Base-by-base conservation (phyloP, 2,329 filamentous ascomycete genomes). In the Didymella pinodella region DNA sequence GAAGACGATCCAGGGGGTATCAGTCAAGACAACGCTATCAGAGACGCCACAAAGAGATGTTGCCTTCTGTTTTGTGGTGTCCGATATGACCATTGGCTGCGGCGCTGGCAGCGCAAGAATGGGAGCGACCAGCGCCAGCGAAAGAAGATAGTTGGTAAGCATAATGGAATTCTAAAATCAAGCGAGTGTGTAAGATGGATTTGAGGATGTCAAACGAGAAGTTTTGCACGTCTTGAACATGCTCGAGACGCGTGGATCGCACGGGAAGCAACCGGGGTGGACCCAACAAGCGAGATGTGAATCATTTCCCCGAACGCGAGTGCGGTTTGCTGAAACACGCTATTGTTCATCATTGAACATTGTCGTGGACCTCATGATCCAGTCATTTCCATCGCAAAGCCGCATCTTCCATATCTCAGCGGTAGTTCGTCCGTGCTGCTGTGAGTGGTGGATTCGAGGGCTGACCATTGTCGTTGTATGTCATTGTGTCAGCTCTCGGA, bases 1-100 rank as follows among this genome's bases (percentile, higher is more conserved):
- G 65, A 74, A 80, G 16, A 81, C 78, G 41, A 81, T 80, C 78
- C 78, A 81, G 8, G 77, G 78, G 0, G 78, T 79, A 48, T 73
- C 72, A 11, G 69, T 66, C 26, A 81, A 67, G 49, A 80, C 64
- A 25, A 68, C 46, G 38, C 63, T 66, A n/a, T 65, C 58, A 10
- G 60, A 56, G 6, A 50, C 57, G 3, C 62, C 64, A 14, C 65
- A 68, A 10, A 66, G 59, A 20, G 60, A 57, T 16, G 63, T 65
- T 1, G 65, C 57, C 26, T 57, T 46, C 49, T 67, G 65, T 26
- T 53, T 61, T 7, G 54, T 53, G 6, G 63, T 63, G 36, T 64
- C 55, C 6, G 61, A 62, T 28, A 66, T 52, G 25, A 61, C 59
- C 29, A 64, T 52, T 34, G 55, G 60, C 54, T 63, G 57, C 4